Percentiles rank a stretch among this genome's conserved stretches.
phyloP scores from a whole-genome alignment of 176 grass and related monocot genomes.

The Oryza australiensis region DNA sequence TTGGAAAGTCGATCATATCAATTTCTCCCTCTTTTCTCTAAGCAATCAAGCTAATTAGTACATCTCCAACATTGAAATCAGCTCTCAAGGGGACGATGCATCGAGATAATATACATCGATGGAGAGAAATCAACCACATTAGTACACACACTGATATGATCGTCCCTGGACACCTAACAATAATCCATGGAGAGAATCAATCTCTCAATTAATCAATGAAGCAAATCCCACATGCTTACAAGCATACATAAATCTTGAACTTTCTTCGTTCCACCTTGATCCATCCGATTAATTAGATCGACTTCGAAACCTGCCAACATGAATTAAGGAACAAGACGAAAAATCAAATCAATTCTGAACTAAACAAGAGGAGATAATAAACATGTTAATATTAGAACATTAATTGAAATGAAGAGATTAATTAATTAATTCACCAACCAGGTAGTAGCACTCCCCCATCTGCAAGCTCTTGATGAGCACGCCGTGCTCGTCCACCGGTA shows the following conservation, averaged over 20 bases:
- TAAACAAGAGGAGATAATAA: background rate
- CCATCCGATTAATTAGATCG: constrained; percentile 27
- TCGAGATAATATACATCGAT: constrained; percentile 41
- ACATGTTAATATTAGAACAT: background rate
- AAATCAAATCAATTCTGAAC: background rate
- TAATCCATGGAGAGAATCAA: background rate
- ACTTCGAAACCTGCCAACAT: constrained; percentile 36
- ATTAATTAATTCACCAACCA: constrained; percentile 24
- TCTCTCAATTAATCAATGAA: constrained; percentile 5
- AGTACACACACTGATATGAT: constrained; percentile 27
- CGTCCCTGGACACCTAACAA: background rate
- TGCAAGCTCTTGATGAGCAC: constrained; percentile 59
- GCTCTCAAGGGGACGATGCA: constrained; percentile 35
- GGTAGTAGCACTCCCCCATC: constrained; percentile 63
- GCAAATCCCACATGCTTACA: constrained; percentile 12
- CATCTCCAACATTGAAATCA: constrained; percentile 13
- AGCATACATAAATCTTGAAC: constrained; percentile 19
- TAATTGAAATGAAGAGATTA: background rate
- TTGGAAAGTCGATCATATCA: constrained; percentile 11
- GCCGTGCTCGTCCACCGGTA: constrained; percentile 53
- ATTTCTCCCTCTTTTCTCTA: background rate
- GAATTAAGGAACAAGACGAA: background rate
- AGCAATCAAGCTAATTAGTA: constrained; percentile 21
- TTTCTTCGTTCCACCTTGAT: constrained; percentile 13
- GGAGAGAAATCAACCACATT: background rate